Evolutionary conservation across 2,329 filamentous ascomycete genomes (phyloP).

Genomic region (Amylocarpus encephaloides): DNA sequence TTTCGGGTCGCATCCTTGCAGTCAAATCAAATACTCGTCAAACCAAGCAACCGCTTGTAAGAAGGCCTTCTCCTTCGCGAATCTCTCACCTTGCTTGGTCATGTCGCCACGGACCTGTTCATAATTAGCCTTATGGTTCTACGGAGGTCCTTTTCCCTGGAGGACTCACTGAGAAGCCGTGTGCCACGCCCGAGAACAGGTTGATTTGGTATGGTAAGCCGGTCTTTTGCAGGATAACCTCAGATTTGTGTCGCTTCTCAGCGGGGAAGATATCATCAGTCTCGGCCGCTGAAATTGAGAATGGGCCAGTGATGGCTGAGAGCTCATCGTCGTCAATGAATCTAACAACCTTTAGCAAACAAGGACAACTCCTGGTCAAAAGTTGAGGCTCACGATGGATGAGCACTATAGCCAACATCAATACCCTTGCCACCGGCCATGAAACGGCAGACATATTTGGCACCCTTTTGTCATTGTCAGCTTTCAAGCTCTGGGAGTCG

Average conservation of each 20-base stretch:
- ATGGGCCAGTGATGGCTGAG: slow-evolving; percentile 55
- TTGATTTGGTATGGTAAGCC: slow-evolving; percentile 61
- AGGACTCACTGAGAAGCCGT: slow-evolving; percentile 62
- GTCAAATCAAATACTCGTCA: slow-evolving; percentile 46
- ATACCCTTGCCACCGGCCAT: slow-evolving; percentile 50
- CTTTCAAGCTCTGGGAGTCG: background rate
- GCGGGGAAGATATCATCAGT: slow-evolving; percentile 59
- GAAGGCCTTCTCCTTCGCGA: slow-evolving; percentile 77
- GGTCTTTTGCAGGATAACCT: slow-evolving; percentile 53
- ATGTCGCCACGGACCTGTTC: slow-evolving; percentile 45
- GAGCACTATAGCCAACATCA: slow-evolving; percentile 66
- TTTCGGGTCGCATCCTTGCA: background rate
- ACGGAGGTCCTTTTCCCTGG: too few species aligned
- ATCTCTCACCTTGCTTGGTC: slow-evolving; percentile 51
- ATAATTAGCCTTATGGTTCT: too few species aligned
- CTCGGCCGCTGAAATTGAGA: slow-evolving; percentile 54
- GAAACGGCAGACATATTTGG: slow-evolving; percentile 68
- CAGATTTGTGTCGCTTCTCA: slow-evolving; percentile 57
- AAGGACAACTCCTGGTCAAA: background rate
- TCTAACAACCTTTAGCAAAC: slow-evolving; percentile 8
- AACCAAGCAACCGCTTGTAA: slow-evolving; percentile 74
- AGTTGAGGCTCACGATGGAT: slow-evolving; percentile 49
- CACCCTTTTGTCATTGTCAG: slow-evolving; percentile 39
- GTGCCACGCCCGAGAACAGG: slow-evolving; percentile 62
- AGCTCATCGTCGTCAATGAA: slow-evolving; percentile 66